Conservation (phyloP, 164 flowering plant genomes). For the Protea cynaroides region DNA sequence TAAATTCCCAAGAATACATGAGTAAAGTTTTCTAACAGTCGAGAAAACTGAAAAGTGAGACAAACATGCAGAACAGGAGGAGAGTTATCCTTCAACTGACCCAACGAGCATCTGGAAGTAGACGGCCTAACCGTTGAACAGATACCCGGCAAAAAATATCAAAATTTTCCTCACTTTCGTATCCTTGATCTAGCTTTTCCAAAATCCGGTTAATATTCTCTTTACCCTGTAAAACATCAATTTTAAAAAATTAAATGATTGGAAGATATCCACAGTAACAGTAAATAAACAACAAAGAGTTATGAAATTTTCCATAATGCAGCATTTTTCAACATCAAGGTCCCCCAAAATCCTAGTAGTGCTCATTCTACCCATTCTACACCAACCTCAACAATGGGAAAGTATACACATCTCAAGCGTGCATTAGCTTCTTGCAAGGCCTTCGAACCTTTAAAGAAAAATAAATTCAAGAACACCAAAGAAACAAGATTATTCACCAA, state of each 20-base stretch:
- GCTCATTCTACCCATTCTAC: neutral
- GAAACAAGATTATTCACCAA: no score
- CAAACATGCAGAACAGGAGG: neutral
- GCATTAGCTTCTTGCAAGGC: conserved; percentile 52
- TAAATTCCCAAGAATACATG: no score
- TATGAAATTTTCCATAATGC: neutral
- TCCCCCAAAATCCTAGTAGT: neutral
- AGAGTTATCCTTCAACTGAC: conserved; percentile 27
- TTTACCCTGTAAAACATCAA: conserved; percentile 42
- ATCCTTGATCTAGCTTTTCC: conserved; percentile 43
- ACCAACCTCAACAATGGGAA: conserved; percentile 60
- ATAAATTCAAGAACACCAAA: neutral
- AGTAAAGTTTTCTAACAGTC: neutral
- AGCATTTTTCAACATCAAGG: neutral
- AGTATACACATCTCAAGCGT: conserved; percentile 67
- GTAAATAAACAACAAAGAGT: neutral
- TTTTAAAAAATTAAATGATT: neutral
- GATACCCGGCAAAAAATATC: conserved; percentile 60
- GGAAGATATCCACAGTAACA: neutral
- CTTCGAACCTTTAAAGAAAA: conserved; percentile 29
- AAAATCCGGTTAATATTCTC: conserved; percentile 59
- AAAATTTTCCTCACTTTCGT: conserved; percentile 32
- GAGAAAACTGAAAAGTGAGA: neutral
- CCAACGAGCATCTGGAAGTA: conserved; percentile 92
- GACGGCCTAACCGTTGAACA: conserved; percentile 69